Conservation (phyloP, 768 basidiomycete genomes). For the Lyophyllum shimeji region DNA sequence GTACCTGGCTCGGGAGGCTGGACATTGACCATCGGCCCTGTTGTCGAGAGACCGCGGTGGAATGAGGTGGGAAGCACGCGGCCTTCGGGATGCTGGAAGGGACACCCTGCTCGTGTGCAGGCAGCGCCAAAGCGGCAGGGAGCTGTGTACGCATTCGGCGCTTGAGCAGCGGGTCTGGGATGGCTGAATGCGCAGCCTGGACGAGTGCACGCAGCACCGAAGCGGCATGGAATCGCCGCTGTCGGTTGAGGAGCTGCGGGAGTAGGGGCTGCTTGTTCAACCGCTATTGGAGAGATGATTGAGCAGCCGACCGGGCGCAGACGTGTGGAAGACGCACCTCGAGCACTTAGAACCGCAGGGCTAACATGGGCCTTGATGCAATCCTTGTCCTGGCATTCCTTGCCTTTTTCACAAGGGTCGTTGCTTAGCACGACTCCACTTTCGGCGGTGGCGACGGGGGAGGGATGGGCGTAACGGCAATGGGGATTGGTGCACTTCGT, state of each 20-base stretch:
- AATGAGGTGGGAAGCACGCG: conserved; percentile 78
- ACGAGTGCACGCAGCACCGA: conserved; percentile 70
- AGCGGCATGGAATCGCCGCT: conserved; percentile 56
- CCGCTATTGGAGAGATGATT: conserved; percentile 19
- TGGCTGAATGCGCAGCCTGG: conserved; percentile 70
- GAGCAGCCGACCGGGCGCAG: conserved; percentile 6
- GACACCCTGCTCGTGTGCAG: conserved; percentile 84
- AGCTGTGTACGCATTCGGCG: conserved; percentile 25
- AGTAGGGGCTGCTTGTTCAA: conserved; percentile 38
- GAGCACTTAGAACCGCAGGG: conserved; percentile 73
- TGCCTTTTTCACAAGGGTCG: conserved; percentile 88
- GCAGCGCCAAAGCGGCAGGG: conserved; percentile 82
- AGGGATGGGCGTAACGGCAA: conserved; percentile 93
- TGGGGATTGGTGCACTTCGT: conserved; percentile 88
- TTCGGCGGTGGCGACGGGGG: conserved; percentile 94
- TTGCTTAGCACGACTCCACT: conserved; percentile 94
- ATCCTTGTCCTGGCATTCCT: conserved; percentile 90
- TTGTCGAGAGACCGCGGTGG: conserved; percentile 71
- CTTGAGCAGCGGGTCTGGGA: conserved; percentile 38
- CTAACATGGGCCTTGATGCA: conserved; percentile 91
- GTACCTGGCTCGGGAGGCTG: conserved; percentile 63
- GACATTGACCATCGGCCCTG: conserved; percentile 61
- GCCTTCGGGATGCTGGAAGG: conserved; percentile 90
- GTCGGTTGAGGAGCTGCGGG: conserved; percentile 28
- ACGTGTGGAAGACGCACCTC: conserved; percentile 38